Evolutionary conservation across 2,329 filamentous ascomycete species (phyloP).

Genomic region (Alternaria sp.): DNA sequence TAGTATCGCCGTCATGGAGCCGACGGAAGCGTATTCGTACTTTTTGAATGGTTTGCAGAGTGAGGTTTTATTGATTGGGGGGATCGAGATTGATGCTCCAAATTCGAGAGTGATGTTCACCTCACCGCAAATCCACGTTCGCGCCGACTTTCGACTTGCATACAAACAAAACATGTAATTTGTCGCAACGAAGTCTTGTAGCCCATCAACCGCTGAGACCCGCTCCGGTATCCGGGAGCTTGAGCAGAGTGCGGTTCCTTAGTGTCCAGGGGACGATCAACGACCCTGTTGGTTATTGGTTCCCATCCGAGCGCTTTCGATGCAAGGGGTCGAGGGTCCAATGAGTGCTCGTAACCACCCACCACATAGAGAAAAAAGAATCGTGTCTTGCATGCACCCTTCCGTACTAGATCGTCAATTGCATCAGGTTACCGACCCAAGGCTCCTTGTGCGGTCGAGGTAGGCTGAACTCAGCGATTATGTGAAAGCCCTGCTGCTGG

Average conservation of each 20-base stretch:
- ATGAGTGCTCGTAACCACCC: constrained; percentile 3
- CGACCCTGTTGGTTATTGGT: constrained; percentile 5
- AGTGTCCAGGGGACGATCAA: not conserved
- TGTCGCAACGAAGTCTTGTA: not conserved
- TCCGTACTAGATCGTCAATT: too few species aligned
- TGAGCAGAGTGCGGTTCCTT: not conserved
- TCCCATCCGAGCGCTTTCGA: constrained; percentile 1
- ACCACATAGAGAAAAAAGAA: constrained; percentile 2
- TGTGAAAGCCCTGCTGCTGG: too few species aligned
- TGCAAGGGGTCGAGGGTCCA: constrained; percentile 13
- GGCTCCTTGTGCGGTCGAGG: too few species aligned
- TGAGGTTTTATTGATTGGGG: not conserved
- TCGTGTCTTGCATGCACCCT: constrained; percentile 8
- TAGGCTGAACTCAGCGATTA: too few species aligned
- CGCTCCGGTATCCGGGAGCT: not conserved
- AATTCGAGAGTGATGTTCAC: not conserved
- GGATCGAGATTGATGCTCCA: not conserved
- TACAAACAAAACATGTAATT: not conserved
- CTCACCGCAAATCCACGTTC: not conserved
- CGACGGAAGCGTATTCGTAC: not conserved
- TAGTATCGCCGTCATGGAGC: constrained; percentile 4
- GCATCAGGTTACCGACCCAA: too few species aligned
- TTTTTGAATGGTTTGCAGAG: not conserved
- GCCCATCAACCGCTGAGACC: not conserved
- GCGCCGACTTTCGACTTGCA: not conserved